Conservation (phyloP, 768 basidiomycete genomes). For the Tulasnella sp. region DNA sequence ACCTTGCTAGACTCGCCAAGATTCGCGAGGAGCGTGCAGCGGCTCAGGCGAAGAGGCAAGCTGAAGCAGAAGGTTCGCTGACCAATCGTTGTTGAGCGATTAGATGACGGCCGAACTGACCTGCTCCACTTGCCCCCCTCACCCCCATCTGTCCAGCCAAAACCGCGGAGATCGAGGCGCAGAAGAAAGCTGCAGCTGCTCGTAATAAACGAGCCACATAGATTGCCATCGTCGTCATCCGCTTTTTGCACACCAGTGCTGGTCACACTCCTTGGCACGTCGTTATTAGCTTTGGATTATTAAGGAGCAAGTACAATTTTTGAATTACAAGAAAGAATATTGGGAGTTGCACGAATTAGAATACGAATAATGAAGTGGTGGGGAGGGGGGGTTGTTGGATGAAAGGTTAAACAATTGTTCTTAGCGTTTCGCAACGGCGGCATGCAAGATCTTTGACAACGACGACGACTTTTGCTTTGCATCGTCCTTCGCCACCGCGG, state of each 20-base stretch:
- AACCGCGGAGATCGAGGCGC: conserved; percentile 57
- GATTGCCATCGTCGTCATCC: background rate
- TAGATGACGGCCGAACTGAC: background rate
- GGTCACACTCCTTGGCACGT: no score
- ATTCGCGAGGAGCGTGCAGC: conserved; percentile 84
- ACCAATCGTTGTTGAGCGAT: background rate
- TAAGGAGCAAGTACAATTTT: no score
- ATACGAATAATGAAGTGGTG: no score
- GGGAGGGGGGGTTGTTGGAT: no score
- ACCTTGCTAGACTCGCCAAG: conserved; percentile 79
- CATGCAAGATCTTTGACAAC: no score
- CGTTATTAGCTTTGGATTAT: no score
- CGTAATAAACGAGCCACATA: background rate
- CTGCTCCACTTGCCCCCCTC: background rate
- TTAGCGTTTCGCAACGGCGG: no score
- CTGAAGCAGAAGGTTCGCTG: conserved; percentile 71
- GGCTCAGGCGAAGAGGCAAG: conserved; percentile 81
- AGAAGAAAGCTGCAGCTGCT: conserved; percentile 48
- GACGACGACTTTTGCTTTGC: no score
- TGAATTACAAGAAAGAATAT: no score
- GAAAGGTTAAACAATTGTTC: no score
- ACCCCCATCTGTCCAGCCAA: conserved; percentile 47
- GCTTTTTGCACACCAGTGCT: background rate
- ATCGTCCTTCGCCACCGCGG: no score
- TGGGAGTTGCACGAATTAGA: no score